Conservation (phyloP, 805 yeast species). For the Brettanomyces nanus region DNA sequence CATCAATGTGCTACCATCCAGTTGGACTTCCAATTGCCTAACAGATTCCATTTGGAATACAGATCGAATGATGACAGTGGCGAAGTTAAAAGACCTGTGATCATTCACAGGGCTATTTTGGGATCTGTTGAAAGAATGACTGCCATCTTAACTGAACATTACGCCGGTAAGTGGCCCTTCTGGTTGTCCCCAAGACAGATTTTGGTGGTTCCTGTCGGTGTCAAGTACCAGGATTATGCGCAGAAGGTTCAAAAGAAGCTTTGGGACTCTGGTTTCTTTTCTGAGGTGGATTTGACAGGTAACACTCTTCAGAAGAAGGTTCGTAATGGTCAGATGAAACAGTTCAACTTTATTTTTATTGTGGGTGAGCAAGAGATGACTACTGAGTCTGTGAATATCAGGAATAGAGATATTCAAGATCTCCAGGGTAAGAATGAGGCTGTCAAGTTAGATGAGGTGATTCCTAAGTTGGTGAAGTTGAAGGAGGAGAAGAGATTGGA, state of each 20-base stretch:
- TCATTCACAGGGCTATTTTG: conserved; percentile 98
- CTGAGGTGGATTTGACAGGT: conserved; percentile 90
- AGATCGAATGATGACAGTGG: conserved; percentile 58
- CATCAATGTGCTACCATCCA: conserved; percentile 99
- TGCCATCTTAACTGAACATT: conserved; percentile 96
- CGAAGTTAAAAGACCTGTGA: conserved; percentile 80
- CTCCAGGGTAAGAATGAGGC: conserved; percentile 91
- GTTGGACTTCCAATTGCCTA: conserved; percentile 96
- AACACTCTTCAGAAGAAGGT: conserved; percentile 98
- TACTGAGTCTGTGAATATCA: conserved; percentile 77
- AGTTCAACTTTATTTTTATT: conserved; percentile 91
- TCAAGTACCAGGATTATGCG: conserved; percentile 86
- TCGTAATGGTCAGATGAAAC: conserved; percentile 90
- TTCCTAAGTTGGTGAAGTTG: conserved; percentile 58
- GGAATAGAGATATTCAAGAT: conserved; percentile 92
- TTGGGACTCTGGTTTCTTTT: conserved; percentile 72
- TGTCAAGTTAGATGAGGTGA: conserved; percentile 62
- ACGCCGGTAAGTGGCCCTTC: conserved; percentile 99
- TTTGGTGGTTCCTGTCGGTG: conserved; percentile 94
- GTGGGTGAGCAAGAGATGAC: conserved; percentile 94
- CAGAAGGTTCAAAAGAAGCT: conserved; percentile 63
- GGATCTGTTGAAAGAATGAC: conserved; percentile 99
- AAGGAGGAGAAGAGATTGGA: conserved; percentile 70
- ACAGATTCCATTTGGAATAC: conserved; percentile 84
- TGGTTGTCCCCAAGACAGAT: conserved; percentile 99